phyloP scores from a whole-genome alignment of 2,329 filamentous ascomycete species.

The Daldinia sp. region DNA sequence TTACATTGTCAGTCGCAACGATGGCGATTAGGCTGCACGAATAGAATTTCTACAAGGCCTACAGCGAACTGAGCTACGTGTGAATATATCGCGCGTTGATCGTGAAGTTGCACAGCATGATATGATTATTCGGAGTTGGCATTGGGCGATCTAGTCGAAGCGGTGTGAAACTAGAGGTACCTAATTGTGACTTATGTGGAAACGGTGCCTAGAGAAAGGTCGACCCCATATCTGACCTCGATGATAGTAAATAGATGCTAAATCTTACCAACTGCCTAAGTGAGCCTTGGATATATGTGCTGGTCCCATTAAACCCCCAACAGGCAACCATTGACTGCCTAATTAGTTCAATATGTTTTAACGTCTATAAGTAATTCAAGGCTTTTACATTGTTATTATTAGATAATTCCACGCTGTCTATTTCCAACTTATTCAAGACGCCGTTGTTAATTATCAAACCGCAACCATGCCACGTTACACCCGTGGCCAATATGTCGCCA shows the following conservation, averaged over 20 bases:
- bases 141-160: neutral
- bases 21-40: conserved; percentile 26
- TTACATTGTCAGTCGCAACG: conserved; percentile 23
- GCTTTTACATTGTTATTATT: neutral
- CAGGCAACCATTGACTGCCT: neutral
- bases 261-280: neutral
- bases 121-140: no score
- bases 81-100: neutral
- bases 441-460: neutral
- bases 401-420: neutral
- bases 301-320: neutral
- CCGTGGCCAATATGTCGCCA: neutral
- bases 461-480: neutral
- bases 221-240: neutral
- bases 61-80: neutral
- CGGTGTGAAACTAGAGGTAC: conserved; percentile 1
- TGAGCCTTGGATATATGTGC: neutral
- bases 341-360: neutral
- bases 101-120: neutral
- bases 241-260: neutral
- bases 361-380: neutral
- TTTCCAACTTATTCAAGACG: neutral
- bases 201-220: neutral
- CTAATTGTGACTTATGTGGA: neutral
- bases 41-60: conserved; percentile 23